Conservation (phyloP, 139 green algal genomes). For the Picochlorum sp. region DNA sequence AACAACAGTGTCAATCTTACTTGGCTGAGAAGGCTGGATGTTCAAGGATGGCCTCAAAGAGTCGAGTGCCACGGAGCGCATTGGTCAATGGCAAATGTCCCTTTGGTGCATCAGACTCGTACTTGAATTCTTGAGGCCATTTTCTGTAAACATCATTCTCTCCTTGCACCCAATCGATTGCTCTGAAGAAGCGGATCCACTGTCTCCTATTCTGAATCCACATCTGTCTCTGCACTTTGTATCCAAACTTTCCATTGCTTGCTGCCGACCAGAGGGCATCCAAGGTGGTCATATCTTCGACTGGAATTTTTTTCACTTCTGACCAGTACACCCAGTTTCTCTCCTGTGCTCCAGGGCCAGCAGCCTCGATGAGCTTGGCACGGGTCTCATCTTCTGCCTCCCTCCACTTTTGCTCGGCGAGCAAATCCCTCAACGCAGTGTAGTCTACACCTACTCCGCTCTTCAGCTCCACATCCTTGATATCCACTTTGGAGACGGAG, state of each 20-base stretch:
- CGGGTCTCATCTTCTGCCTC: conserved; percentile 89
- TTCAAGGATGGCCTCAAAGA: conserved; percentile 83
- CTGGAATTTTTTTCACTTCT: conserved; percentile 73
- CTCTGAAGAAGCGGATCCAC: conserved; percentile 94
- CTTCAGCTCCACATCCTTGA: neutral
- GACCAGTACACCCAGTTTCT: conserved; percentile 87
- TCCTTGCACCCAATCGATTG: conserved; percentile 82
- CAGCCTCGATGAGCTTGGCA: conserved; percentile 78
- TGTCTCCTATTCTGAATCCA: conserved; percentile 66
- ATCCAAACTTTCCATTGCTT: conserved; percentile 83
- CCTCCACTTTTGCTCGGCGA: conserved; percentile 75
- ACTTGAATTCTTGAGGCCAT: conserved; percentile 93
- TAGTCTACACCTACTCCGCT: conserved; percentile 67
- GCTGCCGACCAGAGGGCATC: conserved; percentile 82
- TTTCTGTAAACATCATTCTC: conserved; percentile 73
- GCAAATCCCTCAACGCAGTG: conserved; percentile 54
- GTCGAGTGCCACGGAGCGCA: conserved; percentile 88
- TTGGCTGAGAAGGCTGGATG: conserved; percentile 55
- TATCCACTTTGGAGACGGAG: neutral
- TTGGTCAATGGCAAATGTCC: conserved; percentile 98
- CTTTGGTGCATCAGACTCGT: conserved; percentile 60
- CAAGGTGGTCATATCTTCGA: conserved; percentile 75
- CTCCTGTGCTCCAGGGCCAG: conserved; percentile 64
- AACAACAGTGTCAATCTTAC: too few relatives aligned
- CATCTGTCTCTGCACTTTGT: conserved; percentile 86